Percentiles rank a stretch among this genome's conserved stretches.
Evolutionary conservation across 73 alveolate species (phyloP).

Genomic region (Paramecium octaurelia): DNA sequence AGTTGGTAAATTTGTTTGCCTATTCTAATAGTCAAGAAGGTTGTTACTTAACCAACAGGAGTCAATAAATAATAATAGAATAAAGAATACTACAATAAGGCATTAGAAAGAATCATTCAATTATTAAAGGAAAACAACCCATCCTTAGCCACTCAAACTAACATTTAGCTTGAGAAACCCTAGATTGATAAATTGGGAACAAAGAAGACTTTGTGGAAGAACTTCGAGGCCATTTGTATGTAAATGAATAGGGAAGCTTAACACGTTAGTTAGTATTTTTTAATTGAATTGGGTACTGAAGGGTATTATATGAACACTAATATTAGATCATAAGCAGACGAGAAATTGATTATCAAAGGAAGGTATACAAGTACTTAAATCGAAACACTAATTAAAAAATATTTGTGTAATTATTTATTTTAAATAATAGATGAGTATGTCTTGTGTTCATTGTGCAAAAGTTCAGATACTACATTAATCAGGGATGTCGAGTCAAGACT

Average conservation of each 20-base stretch:
- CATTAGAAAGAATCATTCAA: background rate
- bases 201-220: constrained; percentile 67
- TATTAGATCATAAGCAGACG: background rate
- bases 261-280: constrained; percentile 56
- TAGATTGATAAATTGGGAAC: constrained; percentile 64
- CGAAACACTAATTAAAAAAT: constrained; percentile 62
- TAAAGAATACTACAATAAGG: background rate
- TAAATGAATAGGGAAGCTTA: constrained; percentile 65
- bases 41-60: background rate
- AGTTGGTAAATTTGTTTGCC: background rate
- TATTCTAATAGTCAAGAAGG: background rate
- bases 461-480: constrained; percentile 57
- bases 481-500: constrained; percentile 66
- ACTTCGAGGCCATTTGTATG: constrained; percentile 62
- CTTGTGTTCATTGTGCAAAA: constrained; percentile 63
- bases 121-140: constrained; percentile 32
- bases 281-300: constrained; percentile 70
- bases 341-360: constrained; percentile 64
- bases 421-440: constrained; percentile 61
- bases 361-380: constrained; percentile 59
- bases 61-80: background rate
- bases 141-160: constrained; percentile 35
- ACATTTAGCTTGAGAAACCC: constrained; percentile 60
- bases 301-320: constrained; percentile 10
- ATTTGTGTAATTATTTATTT: background rate